A percentile compares a stretch with the other conserved stretches of the same genome.
phyloP scores from a whole-genome alignment of 202 grass and related monocot species.

The Bolboschoenoplectus hybrid region DNA sequence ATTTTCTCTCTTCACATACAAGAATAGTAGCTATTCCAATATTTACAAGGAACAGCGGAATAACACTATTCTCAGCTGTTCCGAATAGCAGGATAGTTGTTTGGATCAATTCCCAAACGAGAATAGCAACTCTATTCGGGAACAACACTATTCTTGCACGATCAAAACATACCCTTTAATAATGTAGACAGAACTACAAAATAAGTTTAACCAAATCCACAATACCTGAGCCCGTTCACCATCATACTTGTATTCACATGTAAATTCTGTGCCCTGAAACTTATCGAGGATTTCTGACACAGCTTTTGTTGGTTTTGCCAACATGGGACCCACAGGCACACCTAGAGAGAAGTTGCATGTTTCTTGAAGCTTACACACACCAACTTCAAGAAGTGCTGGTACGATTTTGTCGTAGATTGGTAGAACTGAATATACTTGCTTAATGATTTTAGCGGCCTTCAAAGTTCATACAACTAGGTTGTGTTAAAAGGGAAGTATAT shows the following conservation, averaged over 20 bases:
- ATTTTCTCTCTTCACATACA: too few species aligned
- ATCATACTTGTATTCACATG: slow-evolving; percentile 99
- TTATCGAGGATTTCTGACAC: slow-evolving; percentile 97
- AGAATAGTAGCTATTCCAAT: too few species aligned
- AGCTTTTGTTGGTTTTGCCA: slow-evolving; percentile 99
- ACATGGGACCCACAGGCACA: slow-evolving; percentile 97
- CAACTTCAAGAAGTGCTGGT: slow-evolving; percentile 69
- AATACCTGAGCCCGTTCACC: slow-evolving; percentile 98
- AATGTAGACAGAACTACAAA: slow-evolving; percentile 38
- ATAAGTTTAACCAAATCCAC: slow-evolving; percentile 14
- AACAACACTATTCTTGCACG: too few species aligned
- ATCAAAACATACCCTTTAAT: neutral
- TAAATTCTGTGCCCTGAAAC: slow-evolving; percentile 92
- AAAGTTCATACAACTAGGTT: slow-evolving; percentile 45
- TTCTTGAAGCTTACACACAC: slow-evolving; percentile 91
- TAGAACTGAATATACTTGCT: slow-evolving; percentile 93
- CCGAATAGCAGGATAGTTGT: too few species aligned
- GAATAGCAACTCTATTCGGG: too few species aligned
- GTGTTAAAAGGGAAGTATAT: slow-evolving; percentile 23
- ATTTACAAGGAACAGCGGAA: too few species aligned
- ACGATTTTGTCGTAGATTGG: slow-evolving; percentile 96
- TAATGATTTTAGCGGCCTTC: slow-evolving; percentile 90
- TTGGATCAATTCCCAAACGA: too few species aligned
- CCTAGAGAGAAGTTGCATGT: slow-evolving; percentile 96
- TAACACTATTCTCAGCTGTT: too few species aligned